These are phyloP conservation scores for Drechslera avenae DNA, from an alignment of 2,329 filamentous ascomycete species.

Conservation along the genomic window DNA sequence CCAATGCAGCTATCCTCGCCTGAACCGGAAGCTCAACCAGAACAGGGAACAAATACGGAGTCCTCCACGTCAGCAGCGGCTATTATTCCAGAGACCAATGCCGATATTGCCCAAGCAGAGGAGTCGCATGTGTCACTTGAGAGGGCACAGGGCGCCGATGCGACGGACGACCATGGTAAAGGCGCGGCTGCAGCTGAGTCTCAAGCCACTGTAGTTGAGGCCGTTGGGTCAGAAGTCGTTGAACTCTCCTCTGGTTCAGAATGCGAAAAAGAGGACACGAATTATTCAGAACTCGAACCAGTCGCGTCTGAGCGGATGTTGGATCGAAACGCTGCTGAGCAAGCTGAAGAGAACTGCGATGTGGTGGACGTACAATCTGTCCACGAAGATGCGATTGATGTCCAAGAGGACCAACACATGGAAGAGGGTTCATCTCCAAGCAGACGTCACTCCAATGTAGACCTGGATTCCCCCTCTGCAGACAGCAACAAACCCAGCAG, in stretches of 20 bases:
- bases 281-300: background rate
- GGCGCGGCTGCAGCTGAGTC: background rate
- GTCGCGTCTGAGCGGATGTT: background rate
- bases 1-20: constrained; percentile 27
- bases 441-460: too few species aligned
- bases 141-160: background rate
- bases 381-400: too few species aligned
- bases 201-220: background rate
- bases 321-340: background rate
- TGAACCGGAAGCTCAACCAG: constrained; percentile 12
- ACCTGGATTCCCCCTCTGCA: too few species aligned
- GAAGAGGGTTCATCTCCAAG: too few species aligned
- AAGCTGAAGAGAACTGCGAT: background rate
- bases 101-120: background rate
- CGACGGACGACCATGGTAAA: background rate
- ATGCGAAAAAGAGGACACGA: background rate
- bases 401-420: too few species aligned
- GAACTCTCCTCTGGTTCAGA: constrained; percentile 21
- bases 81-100: background rate
- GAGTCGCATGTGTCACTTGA: background rate
- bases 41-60: background rate
- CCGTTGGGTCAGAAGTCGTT: constrained; percentile 12
- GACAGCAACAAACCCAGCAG: background rate
- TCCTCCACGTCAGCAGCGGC: background rate
- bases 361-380: background rate